Evolutionary conservation across 768 basidiomycete genomes (phyloP).

Genomic region (Calocybe indica): DNA sequence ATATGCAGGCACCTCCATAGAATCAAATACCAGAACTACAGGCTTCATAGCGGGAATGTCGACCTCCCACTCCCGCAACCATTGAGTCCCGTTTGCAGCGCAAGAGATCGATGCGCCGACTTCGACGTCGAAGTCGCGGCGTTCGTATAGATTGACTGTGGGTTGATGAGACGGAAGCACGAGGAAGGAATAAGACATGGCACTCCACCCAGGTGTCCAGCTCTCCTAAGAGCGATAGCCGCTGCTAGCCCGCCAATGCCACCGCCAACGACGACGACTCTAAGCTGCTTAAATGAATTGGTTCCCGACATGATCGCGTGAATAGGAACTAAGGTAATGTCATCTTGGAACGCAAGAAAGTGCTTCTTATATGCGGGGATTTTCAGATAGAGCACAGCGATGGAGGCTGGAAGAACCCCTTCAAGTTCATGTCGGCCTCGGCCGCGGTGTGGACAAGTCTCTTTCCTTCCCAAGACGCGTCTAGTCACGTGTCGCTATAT

Average conservation of each 20-base stretch:
- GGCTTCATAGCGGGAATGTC: slow-evolving; percentile 24
- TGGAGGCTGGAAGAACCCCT: background rate
- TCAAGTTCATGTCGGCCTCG: background rate
- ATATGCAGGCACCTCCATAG: background rate
- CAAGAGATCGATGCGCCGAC: slow-evolving; percentile 28
- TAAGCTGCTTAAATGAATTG: slow-evolving; percentile 10
- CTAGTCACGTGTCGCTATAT: slow-evolving; percentile 3
- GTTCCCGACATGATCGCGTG: slow-evolving; percentile 11
- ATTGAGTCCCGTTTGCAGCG: slow-evolving; percentile 26
- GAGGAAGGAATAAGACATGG: background rate
- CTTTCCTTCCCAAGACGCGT: background rate
- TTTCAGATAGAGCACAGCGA: too few species aligned
- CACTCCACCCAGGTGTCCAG: slow-evolving; percentile 18
- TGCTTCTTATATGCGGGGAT: too few species aligned
- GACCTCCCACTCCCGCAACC: slow-evolving; percentile 26
- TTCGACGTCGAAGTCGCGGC: slow-evolving; percentile 23
- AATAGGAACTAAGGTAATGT: slow-evolving; percentile 13
- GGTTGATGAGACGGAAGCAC: background rate
- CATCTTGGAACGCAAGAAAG: slow-evolving; percentile 21
- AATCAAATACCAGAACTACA: slow-evolving; percentile 12
- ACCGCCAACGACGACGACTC: slow-evolving; percentile 14
- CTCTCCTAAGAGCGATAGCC: slow-evolving; percentile 20
- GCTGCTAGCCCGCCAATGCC: slow-evolving; percentile 13
- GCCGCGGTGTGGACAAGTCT: background rate
- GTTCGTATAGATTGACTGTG: slow-evolving; percentile 21